A percentile compares a stretch with the other conserved stretches of the same genome.
Conservation (phyloP, 1,284 basidiomycete species). For the Moesziomyces sp. region DNA sequence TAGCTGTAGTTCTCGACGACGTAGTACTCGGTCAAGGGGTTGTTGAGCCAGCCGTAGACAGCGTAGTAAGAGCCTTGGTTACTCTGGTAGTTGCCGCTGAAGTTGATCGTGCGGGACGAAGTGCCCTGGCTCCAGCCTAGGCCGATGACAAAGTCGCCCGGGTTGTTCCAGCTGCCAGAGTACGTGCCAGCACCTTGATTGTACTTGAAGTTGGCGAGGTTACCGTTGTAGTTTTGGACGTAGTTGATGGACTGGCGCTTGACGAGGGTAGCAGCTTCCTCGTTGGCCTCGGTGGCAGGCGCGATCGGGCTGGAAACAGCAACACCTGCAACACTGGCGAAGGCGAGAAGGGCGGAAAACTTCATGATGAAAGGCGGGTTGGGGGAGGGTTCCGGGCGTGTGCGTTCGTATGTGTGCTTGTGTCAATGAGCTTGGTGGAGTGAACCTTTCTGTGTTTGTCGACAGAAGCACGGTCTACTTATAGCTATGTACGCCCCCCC, state of each 20-base stretch:
- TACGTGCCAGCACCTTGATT: conserved; percentile 20
- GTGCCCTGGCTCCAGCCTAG: conserved; percentile 28
- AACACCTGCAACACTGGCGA: conserved; percentile 12
- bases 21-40: conserved; percentile 41
- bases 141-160: conserved; percentile 31
- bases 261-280: conserved; percentile 1
- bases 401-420: not conserved
- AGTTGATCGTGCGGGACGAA: conserved; percentile 23
- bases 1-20: conserved; percentile 39
- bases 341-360: conserved; percentile 17
- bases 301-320: conserved; percentile 19
- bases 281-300: not conserved
- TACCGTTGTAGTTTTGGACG: conserved; percentile 39
- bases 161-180: conserved; percentile 31
- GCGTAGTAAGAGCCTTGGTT: conserved; percentile 34
- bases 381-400: not conserved
- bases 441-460: too few species aligned
- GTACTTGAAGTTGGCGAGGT: conserved; percentile 33
- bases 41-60: conserved; percentile 41
- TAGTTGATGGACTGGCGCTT: conserved; percentile 41
- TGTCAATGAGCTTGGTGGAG: not conserved
- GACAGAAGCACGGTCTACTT: too few species aligned
- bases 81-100: conserved; percentile 24
- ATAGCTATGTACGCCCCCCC: too few species aligned
- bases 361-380: conserved; percentile 5